Percentiles rank a stretch among this genome's conserved stretches.
Evolutionary conservation across 139 green algal species (phyloP).

Genomic region (Zygnema cylindricum): DNA sequence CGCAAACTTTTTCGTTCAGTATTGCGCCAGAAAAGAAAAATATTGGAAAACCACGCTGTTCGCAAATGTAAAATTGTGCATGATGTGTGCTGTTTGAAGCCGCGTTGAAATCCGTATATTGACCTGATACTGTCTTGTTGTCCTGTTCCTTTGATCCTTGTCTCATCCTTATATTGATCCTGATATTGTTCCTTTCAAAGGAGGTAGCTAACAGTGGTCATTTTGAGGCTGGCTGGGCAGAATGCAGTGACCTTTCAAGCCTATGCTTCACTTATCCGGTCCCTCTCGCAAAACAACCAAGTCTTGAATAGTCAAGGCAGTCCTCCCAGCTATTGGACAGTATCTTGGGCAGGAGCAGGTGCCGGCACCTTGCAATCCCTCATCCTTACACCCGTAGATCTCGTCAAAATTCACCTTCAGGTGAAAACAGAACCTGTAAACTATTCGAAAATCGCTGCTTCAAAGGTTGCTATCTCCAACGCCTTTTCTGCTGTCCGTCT

Average conservation of each 20-base stretch:
- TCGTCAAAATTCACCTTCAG: slow-evolving; percentile 13
- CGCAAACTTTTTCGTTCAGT: no score
- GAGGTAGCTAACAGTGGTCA: no score
- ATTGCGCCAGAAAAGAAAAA: no score
- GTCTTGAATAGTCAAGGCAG: not conserved
- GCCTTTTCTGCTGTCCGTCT: not conserved
- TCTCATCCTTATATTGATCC: no score
- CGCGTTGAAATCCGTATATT: no score
- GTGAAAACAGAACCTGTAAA: not conserved
- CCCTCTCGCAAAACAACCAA: not conserved
- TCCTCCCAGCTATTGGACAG: not conserved
- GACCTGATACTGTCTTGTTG: no score
- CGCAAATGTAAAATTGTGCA: no score
- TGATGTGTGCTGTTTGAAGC: no score
- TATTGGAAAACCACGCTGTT: no score
- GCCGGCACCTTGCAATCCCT: slow-evolving; percentile 9
- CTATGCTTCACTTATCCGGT: slow-evolving; percentile 20
- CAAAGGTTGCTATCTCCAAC: not conserved
- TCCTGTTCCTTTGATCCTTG: no score
- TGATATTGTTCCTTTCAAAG: no score
- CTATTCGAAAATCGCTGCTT: not conserved
- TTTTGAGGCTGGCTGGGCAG: no score
- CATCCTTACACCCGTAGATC: slow-evolving; percentile 16
- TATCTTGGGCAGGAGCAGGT: not conserved
- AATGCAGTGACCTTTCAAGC: slow-evolving; percentile 23